A percentile compares a stretch with the other conserved stretches of the same genome.
Conservation (phyloP, 2,329 filamentous ascomycete genomes). For the Alternaria dauci region DNA sequence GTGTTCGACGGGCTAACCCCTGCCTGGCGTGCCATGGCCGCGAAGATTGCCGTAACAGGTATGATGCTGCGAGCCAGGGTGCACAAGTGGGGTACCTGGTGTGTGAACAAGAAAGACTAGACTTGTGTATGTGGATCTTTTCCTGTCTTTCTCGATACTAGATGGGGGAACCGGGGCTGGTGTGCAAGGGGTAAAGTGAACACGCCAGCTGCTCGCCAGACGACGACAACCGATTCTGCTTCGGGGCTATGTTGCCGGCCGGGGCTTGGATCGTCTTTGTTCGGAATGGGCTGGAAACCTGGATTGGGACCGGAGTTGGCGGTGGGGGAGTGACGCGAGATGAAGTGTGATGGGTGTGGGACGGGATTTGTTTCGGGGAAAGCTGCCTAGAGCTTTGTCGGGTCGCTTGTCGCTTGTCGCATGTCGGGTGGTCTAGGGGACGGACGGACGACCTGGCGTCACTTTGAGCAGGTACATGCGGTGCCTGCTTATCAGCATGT, state of each 20-base stretch:
- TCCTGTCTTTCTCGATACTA: background rate
- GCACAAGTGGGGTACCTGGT: background rate
- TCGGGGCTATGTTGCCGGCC: background rate
- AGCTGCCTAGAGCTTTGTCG: background rate
- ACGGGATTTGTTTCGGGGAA: slow-evolving; percentile 5
- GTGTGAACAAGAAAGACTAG: slow-evolving; percentile 2
- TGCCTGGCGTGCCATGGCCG: slow-evolving; percentile 9
- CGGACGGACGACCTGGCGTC: background rate
- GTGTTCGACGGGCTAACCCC: slow-evolving; percentile 4
- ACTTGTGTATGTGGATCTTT: slow-evolving; percentile 1
- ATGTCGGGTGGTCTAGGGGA: slow-evolving; percentile 9
- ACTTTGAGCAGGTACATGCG: background rate
- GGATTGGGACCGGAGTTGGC: slow-evolving; percentile 2
- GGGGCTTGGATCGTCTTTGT: slow-evolving; percentile 1
- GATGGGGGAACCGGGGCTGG: background rate
- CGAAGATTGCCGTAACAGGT: slow-evolving; percentile 11
- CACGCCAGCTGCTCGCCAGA: background rate
- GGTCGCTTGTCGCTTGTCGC: slow-evolving; percentile 2
- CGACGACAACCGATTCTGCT: background rate
- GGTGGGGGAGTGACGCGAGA: background rate
- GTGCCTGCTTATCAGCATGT: background rate
- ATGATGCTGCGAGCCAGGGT: slow-evolving; percentile 18
- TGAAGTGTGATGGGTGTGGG: background rate
- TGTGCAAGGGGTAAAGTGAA: slow-evolving; percentile 4
- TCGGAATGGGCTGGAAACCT: background rate